These are phyloP conservation scores for Trichosporon sp. DNA, from an alignment of 1,284 basidiomycete species.

Conservation along the genomic window DNA sequence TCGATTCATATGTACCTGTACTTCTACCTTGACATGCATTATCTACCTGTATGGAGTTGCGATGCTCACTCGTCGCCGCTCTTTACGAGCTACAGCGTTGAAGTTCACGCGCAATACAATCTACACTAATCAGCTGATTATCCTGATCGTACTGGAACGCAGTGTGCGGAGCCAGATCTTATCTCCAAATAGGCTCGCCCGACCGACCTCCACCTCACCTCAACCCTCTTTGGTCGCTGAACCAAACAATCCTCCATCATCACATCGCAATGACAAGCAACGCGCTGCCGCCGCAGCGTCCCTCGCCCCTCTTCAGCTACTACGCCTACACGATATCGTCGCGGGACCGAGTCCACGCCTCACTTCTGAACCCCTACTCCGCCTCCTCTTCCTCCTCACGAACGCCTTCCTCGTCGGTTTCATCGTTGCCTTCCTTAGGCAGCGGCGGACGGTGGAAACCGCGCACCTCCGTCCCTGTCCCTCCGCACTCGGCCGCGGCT, in stretches of 20 bases:
- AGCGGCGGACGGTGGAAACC: not conserved
- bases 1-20: not conserved
- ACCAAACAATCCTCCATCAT: slow-evolving; percentile 8
- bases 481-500: not conserved
- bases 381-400: slow-evolving; percentile 10
- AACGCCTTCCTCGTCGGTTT: slow-evolving; percentile 8
- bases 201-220: not conserved
- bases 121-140: no score
- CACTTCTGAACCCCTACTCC: slow-evolving; percentile 20
- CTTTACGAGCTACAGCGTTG: no score
- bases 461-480: not conserved
- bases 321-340: slow-evolving; percentile 41
- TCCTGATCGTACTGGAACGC: not conserved
- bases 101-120: no score
- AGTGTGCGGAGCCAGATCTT: not conserved
- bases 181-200: not conserved
- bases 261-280: not conserved
- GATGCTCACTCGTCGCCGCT: no score
- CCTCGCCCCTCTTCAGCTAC: slow-evolving; percentile 40
- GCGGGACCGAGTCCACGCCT: slow-evolving; percentile 35
- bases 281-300: not conserved
- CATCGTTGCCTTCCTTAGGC: slow-evolving; percentile 13
- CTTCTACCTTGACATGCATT: not conserved
- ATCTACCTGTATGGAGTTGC: not conserved
- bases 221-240: not conserved